Conservation (phyloP, 2,329 filamentous ascomycete genomes). For the Fusarium staphyleae region DNA sequence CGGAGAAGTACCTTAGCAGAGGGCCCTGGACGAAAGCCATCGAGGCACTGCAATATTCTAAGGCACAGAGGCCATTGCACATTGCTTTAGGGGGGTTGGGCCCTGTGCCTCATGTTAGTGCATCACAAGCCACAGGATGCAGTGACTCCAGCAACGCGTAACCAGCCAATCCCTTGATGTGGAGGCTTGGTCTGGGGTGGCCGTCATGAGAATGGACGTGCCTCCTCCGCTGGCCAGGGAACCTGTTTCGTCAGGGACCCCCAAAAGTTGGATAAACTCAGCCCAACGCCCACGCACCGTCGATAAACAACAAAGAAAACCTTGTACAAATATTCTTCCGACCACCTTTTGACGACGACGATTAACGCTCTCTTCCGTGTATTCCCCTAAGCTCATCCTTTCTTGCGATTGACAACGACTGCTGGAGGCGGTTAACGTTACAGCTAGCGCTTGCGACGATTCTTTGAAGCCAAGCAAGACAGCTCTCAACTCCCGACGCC, state of each 20-base stretch:
- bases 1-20: background rate
- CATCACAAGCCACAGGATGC: slow-evolving; percentile 21
- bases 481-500: slow-evolving; percentile 1
- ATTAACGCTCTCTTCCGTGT: slow-evolving; percentile 17
- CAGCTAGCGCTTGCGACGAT: slow-evolving; percentile 27
- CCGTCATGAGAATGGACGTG: slow-evolving; percentile 18
- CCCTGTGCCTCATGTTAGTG: background rate
- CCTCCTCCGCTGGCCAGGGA: slow-evolving; percentile 28
- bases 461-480: slow-evolving; percentile 23
- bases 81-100: too few relatives aligned
- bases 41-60: slow-evolving; percentile 4
- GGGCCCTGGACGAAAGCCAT: background rate
- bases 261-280: slow-evolving; percentile 16
- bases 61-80: background rate
- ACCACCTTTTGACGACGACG: slow-evolving; percentile 13
- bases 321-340: background rate
- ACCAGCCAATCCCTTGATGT: slow-evolving; percentile 13
- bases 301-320: slow-evolving; percentile 6
- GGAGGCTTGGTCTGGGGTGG: slow-evolving; percentile 18
- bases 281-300: slow-evolving; percentile 15
- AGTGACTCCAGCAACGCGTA: slow-evolving; percentile 33
- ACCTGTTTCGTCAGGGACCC: slow-evolving; percentile 38
- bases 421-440: slow-evolving; percentile 11
- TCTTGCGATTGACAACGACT: slow-evolving; percentile 21
- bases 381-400: slow-evolving; percentile 7